These are phyloP conservation scores for Taphrina betulina DNA, from an alignment of 1,139 yeast genomes.

Conservation along the genomic window DNA sequence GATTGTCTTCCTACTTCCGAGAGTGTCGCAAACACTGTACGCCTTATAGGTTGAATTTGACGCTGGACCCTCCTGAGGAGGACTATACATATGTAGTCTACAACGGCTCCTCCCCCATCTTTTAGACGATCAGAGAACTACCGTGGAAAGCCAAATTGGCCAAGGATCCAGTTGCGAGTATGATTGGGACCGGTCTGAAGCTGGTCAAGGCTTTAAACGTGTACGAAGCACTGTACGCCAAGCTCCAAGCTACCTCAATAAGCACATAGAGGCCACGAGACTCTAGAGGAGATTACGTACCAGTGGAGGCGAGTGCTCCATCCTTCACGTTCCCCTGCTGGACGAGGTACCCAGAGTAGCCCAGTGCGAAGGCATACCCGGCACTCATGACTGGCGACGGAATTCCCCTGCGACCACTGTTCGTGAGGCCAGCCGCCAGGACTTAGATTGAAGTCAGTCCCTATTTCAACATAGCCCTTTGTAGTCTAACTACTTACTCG, in stretches of 20 bases:
- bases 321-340: slow-evolving; percentile 8
- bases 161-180: slow-evolving; percentile 11
- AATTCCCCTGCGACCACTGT: slow-evolving; percentile 12
- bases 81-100: too few species aligned
- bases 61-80: too few species aligned
- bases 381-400: slow-evolving; percentile 16
- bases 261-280: neutral
- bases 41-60: too few species aligned
- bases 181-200: slow-evolving; percentile 18
- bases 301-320: slow-evolving; percentile 13
- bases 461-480: neutral
- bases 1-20: too few species aligned
- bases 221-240: slow-evolving; percentile 23
- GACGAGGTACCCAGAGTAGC: slow-evolving; percentile 13
- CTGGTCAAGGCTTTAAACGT: slow-evolving; percentile 18
- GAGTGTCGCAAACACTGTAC: too few species aligned
- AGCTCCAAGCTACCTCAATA: slow-evolving; percentile 15
- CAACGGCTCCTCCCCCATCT: too few species aligned
- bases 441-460: neutral
- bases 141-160: slow-evolving; percentile 19
- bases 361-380: slow-evolving; percentile 22
- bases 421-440: slow-evolving; percentile 15
- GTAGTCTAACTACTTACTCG: slow-evolving; percentile 2
- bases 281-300: neutral
- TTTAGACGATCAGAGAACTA: neutral